Evolutionary conservation across 371 early-diverging fungal species (phyloP).

Genomic region (Vairimorpha apis): DNA sequence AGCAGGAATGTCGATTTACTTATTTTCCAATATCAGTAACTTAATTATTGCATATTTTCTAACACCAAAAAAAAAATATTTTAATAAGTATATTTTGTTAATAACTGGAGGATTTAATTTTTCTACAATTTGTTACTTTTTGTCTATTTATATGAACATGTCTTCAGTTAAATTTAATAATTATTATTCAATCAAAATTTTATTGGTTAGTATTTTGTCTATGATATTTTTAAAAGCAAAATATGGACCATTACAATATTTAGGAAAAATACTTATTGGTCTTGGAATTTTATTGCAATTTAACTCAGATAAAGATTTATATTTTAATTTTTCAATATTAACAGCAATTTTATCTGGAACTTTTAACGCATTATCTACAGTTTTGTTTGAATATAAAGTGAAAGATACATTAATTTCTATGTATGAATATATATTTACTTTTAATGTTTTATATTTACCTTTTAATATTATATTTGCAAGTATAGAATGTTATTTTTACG

Average conservation of each 20-base stretch:
- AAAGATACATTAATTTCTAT: background rate
- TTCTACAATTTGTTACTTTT: conserved; percentile 1
- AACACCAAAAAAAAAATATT: background rate
- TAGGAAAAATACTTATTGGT: background rate
- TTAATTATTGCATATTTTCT: background rate
- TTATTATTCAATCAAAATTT: conserved; percentile 7
- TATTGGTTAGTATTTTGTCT: background rate
- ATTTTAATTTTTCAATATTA: background rate
- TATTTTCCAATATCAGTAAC: background rate
- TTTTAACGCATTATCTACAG: conserved; percentile 10
- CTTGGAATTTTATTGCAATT: conserved; percentile 1
- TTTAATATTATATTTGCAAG: conserved; percentile 3
- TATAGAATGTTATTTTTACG: background rate
- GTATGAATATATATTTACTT: conserved; percentile 8
- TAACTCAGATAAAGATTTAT: background rate
- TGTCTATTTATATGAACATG: conserved; percentile 15
- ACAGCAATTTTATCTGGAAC: background rate
- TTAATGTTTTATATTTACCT: conserved; percentile 13
- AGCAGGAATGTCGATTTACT: conserved; percentile 5
- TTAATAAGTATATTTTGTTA: background rate
- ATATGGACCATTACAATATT: background rate
- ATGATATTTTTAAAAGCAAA: background rate
- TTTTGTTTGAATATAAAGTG: conserved; percentile 1
- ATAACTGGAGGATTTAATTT: background rate
- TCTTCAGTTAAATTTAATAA: conserved; percentile 3